Base-by-base conservation (phyloP, 129 eudicot genomes). In the Arctium minus region DNA sequence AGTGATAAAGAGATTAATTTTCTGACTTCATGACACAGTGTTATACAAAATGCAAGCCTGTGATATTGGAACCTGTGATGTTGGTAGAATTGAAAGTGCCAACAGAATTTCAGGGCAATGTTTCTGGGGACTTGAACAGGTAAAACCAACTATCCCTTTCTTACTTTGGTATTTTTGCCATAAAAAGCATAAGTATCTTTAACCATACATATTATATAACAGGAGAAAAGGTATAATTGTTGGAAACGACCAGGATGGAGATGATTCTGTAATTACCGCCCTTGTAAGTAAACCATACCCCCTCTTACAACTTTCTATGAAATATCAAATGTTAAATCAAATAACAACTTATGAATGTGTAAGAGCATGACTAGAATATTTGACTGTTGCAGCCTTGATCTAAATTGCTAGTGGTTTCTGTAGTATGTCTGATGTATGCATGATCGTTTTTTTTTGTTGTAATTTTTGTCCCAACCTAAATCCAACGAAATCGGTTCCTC, bases 231-330 rank as follows among this genome's bases (percentile, higher is more conserved):
- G 99, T 69, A 67, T 96, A 82, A 96, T 96, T 46, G 87, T 96
- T 73, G 99, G 96, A 70, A 96, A 96, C 84, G 99, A 96, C 87
- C 99, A 96, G 87, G 99, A 96, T 71, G 98, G 92, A 69, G 99
- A 96, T 64, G 99, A 96, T 81, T 93, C 94, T 83, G 85, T 90
- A 35, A 82, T 96, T 29, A 88, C 86, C 31, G 99, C 99, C 17
- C 92, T 92, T 89, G 99, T 96, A 89, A 65, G 98, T 85, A 40
- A 30, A 76, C 15, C 48, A 38, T 80, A 30, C 32, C 60, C 50
- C 82, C 22, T 72, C 76, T 71, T 79, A 40, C 62, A 75, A 67
- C 40, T 17, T 75, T n/a, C 0, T 75, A 46, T 31, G 31, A 46
- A 82, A 78, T 72, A 83, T 70, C 17, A 76, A 69, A 83, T 18